Evolutionary conservation across 2,329 filamentous ascomycete species (phyloP).

Genomic region (Penicillium brevicompactum): DNA sequence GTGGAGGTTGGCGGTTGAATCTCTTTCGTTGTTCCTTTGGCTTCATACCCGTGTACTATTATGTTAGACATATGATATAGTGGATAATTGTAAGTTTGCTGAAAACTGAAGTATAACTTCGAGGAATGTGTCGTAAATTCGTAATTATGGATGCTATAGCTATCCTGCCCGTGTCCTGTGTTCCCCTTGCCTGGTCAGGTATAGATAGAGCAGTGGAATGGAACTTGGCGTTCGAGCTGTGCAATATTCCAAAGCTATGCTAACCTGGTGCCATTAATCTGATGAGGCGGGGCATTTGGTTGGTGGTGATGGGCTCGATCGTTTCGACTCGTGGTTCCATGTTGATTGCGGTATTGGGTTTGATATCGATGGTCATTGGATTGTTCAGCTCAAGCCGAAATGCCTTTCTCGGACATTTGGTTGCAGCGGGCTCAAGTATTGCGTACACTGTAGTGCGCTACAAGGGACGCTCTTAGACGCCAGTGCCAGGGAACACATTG

Average conservation of each 20-base stretch:
- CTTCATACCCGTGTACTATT: slow-evolving; percentile 24
- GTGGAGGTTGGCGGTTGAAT: background rate
- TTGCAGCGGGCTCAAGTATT: too few relatives aligned
- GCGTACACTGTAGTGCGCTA: too few relatives aligned
- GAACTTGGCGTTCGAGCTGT: background rate
- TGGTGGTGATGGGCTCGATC: background rate
- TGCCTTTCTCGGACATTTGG: background rate
- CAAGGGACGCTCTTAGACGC: slow-evolving; percentile 49
- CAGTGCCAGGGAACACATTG: slow-evolving; percentile 85
- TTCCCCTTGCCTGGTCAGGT: background rate
- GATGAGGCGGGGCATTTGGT: background rate
- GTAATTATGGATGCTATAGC: background rate
- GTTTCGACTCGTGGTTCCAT: background rate
- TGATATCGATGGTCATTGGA: background rate
- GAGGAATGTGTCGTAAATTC: slow-evolving; percentile 7
- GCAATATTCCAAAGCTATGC: background rate
- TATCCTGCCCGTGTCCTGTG: background rate
- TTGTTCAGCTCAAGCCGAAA: background rate
- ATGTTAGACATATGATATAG: slow-evolving; percentile 4
- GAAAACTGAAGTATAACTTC: background rate
- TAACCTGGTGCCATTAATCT: background rate
- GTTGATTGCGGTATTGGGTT: background rate
- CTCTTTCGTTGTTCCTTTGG: slow-evolving; percentile 3
- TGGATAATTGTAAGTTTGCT: background rate
- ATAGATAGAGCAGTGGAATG: background rate